A percentile compares a stretch with the other conserved stretches of the same genome.
Conservation (phyloP, 495 filamentous ascomycete genomes). For the Viridothelium virens region DNA sequence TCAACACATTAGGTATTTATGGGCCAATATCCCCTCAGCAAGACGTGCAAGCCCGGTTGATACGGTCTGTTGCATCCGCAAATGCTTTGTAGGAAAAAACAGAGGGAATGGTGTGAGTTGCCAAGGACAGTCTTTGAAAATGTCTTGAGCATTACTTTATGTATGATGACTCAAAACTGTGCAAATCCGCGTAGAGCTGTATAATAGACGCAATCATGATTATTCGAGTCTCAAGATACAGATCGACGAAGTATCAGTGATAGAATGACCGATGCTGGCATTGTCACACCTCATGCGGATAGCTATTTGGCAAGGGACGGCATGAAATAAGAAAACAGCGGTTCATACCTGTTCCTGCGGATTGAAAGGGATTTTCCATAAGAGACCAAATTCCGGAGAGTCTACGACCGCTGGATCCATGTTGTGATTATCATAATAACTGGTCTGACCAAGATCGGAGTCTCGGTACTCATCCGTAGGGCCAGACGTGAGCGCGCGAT, state of each 20-base stretch:
- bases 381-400: constrained; percentile 13
- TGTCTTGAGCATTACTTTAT: too few species aligned
- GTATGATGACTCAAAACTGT: too few species aligned
- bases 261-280: too few species aligned
- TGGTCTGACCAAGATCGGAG: constrained; percentile 16
- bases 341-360: constrained; percentile 25
- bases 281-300: not conserved
- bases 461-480: constrained; percentile 15
- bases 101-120: too few species aligned
- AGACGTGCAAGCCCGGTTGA: not conserved
- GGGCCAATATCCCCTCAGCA: too few species aligned
- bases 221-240: too few species aligned
- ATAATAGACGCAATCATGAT: too few species aligned
- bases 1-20: not conserved
- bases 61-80: constrained; percentile 16
- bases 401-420: constrained; percentile 22
- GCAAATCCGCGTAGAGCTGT: too few species aligned
- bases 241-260: too few species aligned
- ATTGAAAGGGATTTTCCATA: constrained; percentile 21
- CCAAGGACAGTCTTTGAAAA: too few species aligned
- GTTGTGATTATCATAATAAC: constrained; percentile 19
- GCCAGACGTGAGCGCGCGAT: not conserved
- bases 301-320: not conserved
- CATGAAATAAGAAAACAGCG: not conserved
- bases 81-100: not conserved